Evolutionary conservation across 2,329 filamentous ascomycete species (phyloP), one percentile per base, ranked within the genome.

Genomic region (Monilinia vaccinii-corymbosi): DNA sequence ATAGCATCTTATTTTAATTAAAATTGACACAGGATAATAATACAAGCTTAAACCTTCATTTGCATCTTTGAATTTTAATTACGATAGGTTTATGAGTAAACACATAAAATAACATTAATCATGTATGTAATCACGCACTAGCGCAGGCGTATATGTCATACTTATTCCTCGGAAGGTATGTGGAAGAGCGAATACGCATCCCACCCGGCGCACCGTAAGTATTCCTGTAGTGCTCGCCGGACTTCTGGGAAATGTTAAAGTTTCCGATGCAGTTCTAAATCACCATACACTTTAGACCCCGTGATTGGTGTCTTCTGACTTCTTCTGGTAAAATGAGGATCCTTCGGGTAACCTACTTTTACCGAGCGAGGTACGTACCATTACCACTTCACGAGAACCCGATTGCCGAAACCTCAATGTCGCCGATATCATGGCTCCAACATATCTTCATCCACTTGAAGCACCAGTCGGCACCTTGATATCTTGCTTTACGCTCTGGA

Each of bases 401-500:
- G 21, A 55, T 28, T 55, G n/a, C 51, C 40, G 58, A 58, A 62
- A 56, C n/a, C 21, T 56, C 57, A 46, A 38, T 46, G 34, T 47
- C 40, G 55, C 36, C n/a, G n/a, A n/a, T n/a, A n/a, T n/a, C 21
- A 55, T 38, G 49, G 57, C 42, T 23, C 38, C 40, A 21, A 45
- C 28, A 42, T 13, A 40, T 36, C 47, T 58, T 56, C 60, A 53
- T 32, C 49, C 55, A 31, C 58, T 65, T 6, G 59, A 66, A 25
- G 49, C 61, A 50, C 70, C 70, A 13, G 31, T 67, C 52, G 61
- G 61, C 45, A 64, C 53, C 60, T 58, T 71, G 7, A n/a, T 65
- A 32, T 28, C 59, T 3, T 50, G 75, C 4, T 91, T 89, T 69
- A 58, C 76, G 5, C 70, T 75, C 14, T 92, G 87, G 87, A 94